phyloP scores from a whole-genome alignment of 106 monocot species.

The Dioscorea dumetorum region DNA sequence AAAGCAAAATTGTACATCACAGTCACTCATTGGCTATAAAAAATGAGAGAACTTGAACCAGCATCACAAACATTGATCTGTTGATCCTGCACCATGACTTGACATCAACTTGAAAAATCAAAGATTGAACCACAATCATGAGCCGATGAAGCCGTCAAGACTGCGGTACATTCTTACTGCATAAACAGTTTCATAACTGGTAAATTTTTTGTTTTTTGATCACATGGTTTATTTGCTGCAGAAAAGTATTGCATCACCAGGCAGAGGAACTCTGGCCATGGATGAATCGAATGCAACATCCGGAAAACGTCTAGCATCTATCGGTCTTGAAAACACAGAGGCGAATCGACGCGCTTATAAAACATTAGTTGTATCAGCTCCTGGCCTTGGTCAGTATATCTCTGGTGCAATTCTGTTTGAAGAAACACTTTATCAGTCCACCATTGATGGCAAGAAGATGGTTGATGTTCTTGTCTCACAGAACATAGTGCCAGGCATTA shows the following conservation, averaged over 20 bases:
- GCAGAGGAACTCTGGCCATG: slow-evolving; percentile 91
- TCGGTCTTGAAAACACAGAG: slow-evolving; percentile 94
- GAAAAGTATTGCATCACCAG: slow-evolving; percentile 94
- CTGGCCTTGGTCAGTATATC: slow-evolving; percentile 81
- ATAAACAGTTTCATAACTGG: no score
- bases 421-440: slow-evolving; percentile 90
- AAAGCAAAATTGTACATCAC: no score
- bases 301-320: slow-evolving; percentile 86
- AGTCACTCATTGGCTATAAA: no score
- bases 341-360: slow-evolving; percentile 91
- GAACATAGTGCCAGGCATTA: slow-evolving; percentile 83
- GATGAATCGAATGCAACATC: slow-evolving; percentile 97
- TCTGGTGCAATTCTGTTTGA: slow-evolving; percentile 95
- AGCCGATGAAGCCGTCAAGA: slow-evolving; percentile 85
- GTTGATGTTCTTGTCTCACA: slow-evolving; percentile 85
- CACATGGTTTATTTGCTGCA: slow-evolving; percentile 21
- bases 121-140: not conserved
- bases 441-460: slow-evolving; percentile 77
- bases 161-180: slow-evolving; percentile 40
- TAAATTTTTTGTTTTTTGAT: no score
- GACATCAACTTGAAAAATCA: no score
- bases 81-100: no score
- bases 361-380: slow-evolving; percentile 69
- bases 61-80: no score
- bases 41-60: no score